Evolutionary conservation across 768 basidiomycete genomes (phyloP).

Genomic region (Xanthoconium purpureum): DNA sequence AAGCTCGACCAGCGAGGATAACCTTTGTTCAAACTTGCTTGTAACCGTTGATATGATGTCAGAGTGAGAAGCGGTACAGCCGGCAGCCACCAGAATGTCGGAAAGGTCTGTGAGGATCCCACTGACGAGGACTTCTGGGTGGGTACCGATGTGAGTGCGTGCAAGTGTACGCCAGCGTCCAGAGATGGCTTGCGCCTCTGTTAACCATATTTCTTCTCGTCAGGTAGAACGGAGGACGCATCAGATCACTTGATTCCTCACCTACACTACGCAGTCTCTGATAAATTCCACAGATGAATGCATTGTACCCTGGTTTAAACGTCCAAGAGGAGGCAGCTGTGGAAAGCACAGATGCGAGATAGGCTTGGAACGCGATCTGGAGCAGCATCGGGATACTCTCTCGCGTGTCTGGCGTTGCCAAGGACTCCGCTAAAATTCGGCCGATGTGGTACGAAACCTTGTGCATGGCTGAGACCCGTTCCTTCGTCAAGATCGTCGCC

Average conservation of each 20-base stretch:
- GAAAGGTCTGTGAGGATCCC: constrained; percentile 1
- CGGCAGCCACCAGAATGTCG: constrained; percentile 5
- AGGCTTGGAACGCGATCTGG: constrained; percentile 10
- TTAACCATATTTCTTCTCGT: not conserved
- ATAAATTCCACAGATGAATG: constrained; percentile 6
- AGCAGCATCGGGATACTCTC: constrained; percentile 9
- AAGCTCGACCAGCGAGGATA: constrained; percentile 7
- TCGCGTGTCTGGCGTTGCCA: not conserved
- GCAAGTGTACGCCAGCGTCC: constrained; percentile 13
- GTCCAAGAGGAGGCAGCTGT: constrained; percentile 6
- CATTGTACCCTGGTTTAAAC: constrained; percentile 1
- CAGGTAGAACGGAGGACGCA: not conserved
- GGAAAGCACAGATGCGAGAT: constrained; percentile 3
- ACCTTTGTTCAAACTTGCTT: constrained; percentile 2
- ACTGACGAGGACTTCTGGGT: not conserved
- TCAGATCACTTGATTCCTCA: not conserved
- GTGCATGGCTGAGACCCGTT: not conserved
- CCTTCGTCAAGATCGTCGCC: not conserved
- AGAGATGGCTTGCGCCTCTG: constrained; percentile 13
- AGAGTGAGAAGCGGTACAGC: constrained; percentile 3
- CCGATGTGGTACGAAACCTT: not conserved
- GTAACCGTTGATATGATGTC: not conserved
- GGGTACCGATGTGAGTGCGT: not conserved
- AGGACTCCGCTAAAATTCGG: not conserved
- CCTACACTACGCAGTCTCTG: constrained; percentile 7